Evolutionary conservation across 805 yeast genomes (phyloP).

Genomic region (Saturnispora galanensis): DNA sequence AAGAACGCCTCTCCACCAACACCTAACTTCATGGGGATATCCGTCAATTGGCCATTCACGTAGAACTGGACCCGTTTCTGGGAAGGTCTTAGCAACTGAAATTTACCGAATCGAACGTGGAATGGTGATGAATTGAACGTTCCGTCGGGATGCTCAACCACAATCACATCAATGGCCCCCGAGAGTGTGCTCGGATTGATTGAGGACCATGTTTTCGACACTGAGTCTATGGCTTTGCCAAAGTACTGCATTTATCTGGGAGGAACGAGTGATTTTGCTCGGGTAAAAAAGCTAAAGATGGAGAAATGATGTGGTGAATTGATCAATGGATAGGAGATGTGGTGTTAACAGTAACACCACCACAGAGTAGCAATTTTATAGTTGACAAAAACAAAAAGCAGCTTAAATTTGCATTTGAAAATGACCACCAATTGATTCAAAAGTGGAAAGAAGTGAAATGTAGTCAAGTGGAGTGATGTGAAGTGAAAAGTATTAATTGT

Average conservation of each 20-base stretch:
- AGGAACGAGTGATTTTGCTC: neutral
- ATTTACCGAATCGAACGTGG: conserved; percentile 93
- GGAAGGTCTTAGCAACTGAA: conserved; percentile 84
- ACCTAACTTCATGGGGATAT: conserved; percentile 90
- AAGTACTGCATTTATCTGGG: conserved; percentile 73
- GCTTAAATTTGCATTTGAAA: too few species aligned
- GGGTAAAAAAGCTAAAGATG: too few species aligned
- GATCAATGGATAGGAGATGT: too few species aligned
- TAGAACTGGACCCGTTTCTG: conserved; percentile 87
- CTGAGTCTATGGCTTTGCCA: conserved; percentile 89
- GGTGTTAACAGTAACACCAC: too few species aligned
- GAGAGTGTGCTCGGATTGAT: conserved; percentile 92
- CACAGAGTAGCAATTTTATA: neutral
- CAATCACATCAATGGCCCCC: conserved; percentile 96
- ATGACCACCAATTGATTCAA: too few species aligned
- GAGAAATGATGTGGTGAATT: too few species aligned
- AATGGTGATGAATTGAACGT: conserved; percentile 78
- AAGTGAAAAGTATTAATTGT: too few species aligned
- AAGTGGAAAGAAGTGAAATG: too few species aligned
- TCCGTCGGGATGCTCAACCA: conserved; percentile 80
- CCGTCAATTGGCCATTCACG: conserved; percentile 73
- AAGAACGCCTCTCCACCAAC: conserved; percentile 98
- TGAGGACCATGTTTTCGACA: conserved; percentile 94
- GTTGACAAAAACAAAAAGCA: neutral
- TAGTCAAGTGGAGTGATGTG: too few species aligned